phyloP scores from a whole-genome alignment of 495 filamentous ascomycete species.

The Penicillium odoratum region DNA sequence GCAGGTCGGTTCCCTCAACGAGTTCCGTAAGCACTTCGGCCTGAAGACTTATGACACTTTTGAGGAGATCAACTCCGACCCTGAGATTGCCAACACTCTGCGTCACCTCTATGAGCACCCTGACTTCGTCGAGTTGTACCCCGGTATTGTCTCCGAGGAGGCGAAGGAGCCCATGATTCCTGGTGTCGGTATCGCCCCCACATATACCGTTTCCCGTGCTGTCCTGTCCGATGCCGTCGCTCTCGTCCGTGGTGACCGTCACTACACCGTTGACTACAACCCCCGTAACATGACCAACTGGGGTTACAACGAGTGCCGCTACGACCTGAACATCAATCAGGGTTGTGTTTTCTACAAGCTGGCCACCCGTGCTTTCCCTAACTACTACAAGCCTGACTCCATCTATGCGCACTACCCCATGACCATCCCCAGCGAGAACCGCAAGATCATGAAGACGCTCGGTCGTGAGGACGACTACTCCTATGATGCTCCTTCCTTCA shows the following conservation, averaged over 20 bases:
- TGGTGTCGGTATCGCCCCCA: slow-evolving; percentile 57
- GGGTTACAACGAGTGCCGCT: slow-evolving; percentile 72
- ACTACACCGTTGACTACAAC: slow-evolving; percentile 65
- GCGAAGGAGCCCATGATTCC: slow-evolving; percentile 55
- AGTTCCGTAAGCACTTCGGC: slow-evolving; percentile 63
- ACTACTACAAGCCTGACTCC: slow-evolving; percentile 74
- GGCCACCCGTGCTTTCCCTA: slow-evolving; percentile 74
- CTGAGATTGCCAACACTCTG: slow-evolving; percentile 51
- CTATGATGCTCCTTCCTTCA: slow-evolving; percentile 61
- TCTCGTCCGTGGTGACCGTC: slow-evolving; percentile 54
- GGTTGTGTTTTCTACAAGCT: slow-evolving; percentile 87
- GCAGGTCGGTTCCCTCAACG: slow-evolving; percentile 61
- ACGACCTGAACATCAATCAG: slow-evolving; percentile 71
- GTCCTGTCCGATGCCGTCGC: slow-evolving; percentile 56
- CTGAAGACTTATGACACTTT: slow-evolving; percentile 59
- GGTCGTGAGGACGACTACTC: slow-evolving; percentile 69
- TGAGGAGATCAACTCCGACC: slow-evolving; percentile 64
- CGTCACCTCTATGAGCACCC: slow-evolving; percentile 59
- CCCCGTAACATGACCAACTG: slow-evolving; percentile 78
- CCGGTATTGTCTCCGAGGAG: slow-evolving; percentile 57
- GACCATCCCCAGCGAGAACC: slow-evolving; percentile 73
- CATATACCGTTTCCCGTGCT: slow-evolving; percentile 57
- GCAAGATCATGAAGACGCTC: slow-evolving; percentile 71
- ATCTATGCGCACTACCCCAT: slow-evolving; percentile 90
- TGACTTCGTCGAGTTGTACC: slow-evolving; percentile 65